Conservation (phyloP, 208 protist species). For the Leishmania tropica region DNA sequence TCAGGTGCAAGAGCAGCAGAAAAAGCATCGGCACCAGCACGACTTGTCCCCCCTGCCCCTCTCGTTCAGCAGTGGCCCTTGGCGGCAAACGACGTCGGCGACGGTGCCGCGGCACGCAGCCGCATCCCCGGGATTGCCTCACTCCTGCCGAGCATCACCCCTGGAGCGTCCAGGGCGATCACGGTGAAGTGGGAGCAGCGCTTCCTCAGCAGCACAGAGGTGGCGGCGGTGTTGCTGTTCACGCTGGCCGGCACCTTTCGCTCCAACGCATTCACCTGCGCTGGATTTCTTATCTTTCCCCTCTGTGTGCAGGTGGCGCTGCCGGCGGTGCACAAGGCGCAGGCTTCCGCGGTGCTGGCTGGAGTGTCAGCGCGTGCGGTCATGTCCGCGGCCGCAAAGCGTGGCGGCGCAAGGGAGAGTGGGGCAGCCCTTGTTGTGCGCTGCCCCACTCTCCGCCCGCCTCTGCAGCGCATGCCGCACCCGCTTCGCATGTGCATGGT, state of each 20-base stretch:
- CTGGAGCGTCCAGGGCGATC: background rate
- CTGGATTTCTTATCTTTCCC: constrained; percentile 71
- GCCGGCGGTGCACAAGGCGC: constrained; percentile 14
- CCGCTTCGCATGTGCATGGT: constrained; percentile 44
- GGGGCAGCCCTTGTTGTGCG: constrained; percentile 4
- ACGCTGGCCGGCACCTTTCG: constrained; percentile 47
- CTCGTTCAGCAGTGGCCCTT: constrained; percentile 5
- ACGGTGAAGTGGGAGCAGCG: constrained; percentile 22
- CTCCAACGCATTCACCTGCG: constrained; percentile 66
- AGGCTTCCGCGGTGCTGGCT: constrained; percentile 17
- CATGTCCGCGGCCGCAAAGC: constrained; percentile 6
- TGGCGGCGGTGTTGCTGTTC: constrained; percentile 54
- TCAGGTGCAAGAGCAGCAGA: background rate
- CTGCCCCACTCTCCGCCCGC: constrained; percentile 15
- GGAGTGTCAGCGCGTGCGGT: constrained; percentile 37
- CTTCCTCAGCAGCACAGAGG: constrained; percentile 17
- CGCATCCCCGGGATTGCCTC: constrained; percentile 3
- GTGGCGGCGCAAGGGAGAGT: background rate
- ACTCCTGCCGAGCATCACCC: constrained; percentile 4
- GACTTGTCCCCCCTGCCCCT: background rate
- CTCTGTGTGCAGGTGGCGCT: constrained; percentile 46
- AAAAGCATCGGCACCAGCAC: background rate
- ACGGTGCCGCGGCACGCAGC: background rate
- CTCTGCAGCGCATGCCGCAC: constrained; percentile 40
- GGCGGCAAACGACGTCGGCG: background rate